A percentile compares a stretch with the other conserved stretches of the same genome.
Evolutionary conservation across 2,329 filamentous ascomycete species (phyloP).

Genomic region (Arthroderma sp.): DNA sequence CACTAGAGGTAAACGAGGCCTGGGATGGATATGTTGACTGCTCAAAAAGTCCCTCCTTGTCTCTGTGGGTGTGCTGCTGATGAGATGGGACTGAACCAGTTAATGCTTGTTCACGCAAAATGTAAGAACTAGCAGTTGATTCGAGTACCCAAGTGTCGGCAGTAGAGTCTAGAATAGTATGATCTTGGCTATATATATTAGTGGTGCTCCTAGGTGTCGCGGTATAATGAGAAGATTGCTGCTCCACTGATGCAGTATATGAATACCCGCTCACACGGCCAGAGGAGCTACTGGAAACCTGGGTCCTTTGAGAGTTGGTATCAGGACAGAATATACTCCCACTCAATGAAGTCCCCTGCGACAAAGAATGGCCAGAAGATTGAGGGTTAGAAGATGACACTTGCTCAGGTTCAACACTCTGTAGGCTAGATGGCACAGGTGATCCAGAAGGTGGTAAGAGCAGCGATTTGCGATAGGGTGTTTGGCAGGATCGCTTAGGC

Average conservation of each 20-base stretch:
- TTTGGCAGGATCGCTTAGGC: conserved; percentile 1
- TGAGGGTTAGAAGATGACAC: neutral
- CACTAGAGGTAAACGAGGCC: neutral
- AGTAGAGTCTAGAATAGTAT: neutral
- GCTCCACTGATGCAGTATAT: neutral
- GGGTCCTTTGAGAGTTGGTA: conserved; percentile 3
- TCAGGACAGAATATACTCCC: conserved; percentile 9
- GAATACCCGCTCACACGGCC: neutral
- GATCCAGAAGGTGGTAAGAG: conserved; percentile 1
- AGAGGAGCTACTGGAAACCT: neutral
- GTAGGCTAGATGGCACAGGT: neutral
- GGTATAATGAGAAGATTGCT: neutral
- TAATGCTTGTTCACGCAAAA: neutral
- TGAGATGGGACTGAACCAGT: neutral
- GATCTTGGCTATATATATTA: neutral
- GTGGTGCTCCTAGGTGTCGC: neutral
- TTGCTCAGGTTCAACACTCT: neutral
- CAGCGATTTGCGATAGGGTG: conserved; percentile 1
- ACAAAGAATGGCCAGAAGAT: neutral
- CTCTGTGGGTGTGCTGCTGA: neutral
- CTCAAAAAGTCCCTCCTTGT: neutral
- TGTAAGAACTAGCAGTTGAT: neutral
- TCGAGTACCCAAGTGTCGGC: conserved; percentile 1
- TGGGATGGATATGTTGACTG: neutral
- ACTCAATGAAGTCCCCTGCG: conserved; percentile 8